These are phyloP conservation scores for Cardamine chenopodiifolia DNA, from an alignment of 345 rosid genomes.

Conservation along the genomic window DNA sequence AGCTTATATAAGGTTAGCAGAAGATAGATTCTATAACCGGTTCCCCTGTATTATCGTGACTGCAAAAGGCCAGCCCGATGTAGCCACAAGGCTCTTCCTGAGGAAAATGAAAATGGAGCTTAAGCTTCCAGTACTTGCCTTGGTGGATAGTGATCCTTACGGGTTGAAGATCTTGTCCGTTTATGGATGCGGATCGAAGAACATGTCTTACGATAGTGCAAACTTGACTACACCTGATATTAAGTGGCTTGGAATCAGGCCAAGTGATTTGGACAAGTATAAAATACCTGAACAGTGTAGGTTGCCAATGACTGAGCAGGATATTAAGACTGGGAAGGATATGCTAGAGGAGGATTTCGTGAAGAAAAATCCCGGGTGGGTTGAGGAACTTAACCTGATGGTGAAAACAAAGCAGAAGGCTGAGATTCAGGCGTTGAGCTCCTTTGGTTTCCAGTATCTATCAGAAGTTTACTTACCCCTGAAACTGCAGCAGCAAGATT, in stretches of 20 bases:
- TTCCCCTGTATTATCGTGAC: conserved; percentile 95
- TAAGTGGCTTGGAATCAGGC: conserved; percentile 94
- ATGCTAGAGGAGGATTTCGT: conserved; percentile 95
- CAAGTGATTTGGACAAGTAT: conserved; percentile 90
- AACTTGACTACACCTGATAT: conserved; percentile 96
- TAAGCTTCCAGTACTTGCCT: conserved; percentile 89
- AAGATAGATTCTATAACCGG: conserved; percentile 91
- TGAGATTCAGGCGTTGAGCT: conserved; percentile 96
- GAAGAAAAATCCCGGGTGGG: conserved; percentile 99
- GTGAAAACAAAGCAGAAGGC: conserved; percentile 97
- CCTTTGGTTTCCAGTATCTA: conserved; percentile 94
- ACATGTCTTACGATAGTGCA: conserved; percentile 95
- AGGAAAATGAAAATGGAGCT: conserved; percentile 94
- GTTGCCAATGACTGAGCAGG: conserved; percentile 98
- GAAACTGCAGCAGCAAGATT: conserved; percentile 97
- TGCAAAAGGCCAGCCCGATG: conserved; percentile 96
- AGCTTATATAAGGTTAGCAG: conserved; percentile 89
- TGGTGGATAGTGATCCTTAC: conserved; percentile 97
- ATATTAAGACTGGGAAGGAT: conserved; percentile 96
- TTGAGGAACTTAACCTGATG: conserved; percentile 95
- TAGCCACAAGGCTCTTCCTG: conserved; percentile 90
- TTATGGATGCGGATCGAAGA: conserved; percentile 97
- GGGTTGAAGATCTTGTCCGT: conserved; percentile 92
- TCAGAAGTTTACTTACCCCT: conserved; percentile 95
- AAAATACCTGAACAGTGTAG: conserved; percentile 90